Evolutionary conservation across 176 grass and related monocot genomes (phyloP).

Genomic region (Metroxylon sagu): DNA sequence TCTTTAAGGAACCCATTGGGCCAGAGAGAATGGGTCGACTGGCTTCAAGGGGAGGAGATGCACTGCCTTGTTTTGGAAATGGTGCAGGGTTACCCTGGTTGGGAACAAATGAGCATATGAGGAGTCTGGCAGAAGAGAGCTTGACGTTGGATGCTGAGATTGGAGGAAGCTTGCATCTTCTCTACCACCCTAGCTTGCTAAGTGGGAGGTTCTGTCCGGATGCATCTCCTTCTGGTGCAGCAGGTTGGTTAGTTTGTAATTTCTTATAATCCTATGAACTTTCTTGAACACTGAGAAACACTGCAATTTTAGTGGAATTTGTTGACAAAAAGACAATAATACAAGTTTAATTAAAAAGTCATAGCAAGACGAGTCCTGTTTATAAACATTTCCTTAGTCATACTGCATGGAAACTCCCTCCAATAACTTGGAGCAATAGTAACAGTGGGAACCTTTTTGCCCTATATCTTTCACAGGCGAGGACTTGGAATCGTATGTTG

Average conservation of each 20-base stretch:
- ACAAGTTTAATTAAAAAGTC: too few relatives aligned
- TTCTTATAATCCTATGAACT: neutral
- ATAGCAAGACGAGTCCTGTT: too few relatives aligned
- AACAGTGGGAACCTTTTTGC: too few relatives aligned
- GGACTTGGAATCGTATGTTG: too few relatives aligned
- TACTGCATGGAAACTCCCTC: too few relatives aligned
- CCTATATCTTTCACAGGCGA: too few relatives aligned
- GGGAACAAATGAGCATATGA: conserved; percentile 53
- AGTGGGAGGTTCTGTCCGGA: conserved; percentile 85
- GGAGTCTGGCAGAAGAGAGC: conserved; percentile 55
- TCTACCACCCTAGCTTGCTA: conserved; percentile 85
- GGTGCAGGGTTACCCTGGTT: conserved; percentile 89
- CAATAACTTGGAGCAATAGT: too few relatives aligned
- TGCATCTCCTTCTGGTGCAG: conserved; percentile 87
- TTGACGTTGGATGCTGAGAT: conserved; percentile 60
- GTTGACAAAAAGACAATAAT: too few relatives aligned
- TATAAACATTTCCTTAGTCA: too few relatives aligned
- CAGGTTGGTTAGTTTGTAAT: conserved; percentile 47
- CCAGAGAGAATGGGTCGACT: conserved; percentile 65
- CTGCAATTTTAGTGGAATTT: too few relatives aligned
- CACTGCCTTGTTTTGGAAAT: conserved; percentile 78
- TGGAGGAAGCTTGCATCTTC: conserved; percentile 62
- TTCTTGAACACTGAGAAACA: neutral
- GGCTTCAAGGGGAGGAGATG: conserved; percentile 66
- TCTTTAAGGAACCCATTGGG: conserved; percentile 93